Percentiles rank a stretch among this genome's conserved stretches.
Evolutionary conservation across 306 rosid species (phyloP).

Genomic region (Sophora flavescens): DNA sequence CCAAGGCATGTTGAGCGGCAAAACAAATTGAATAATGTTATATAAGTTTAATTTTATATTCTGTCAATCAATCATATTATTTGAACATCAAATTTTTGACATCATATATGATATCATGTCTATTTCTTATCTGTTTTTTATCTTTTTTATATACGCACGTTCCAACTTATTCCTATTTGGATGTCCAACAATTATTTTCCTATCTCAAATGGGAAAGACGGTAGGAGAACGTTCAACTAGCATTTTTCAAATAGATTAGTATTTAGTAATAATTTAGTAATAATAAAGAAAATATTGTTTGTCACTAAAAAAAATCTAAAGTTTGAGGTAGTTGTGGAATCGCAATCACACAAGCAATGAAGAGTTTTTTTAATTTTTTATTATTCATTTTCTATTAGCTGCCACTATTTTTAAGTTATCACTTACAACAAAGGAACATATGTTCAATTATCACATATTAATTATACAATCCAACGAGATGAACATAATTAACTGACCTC

Average conservation of each 20-base stretch:
- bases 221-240: not conserved
- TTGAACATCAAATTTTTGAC: too few relatives aligned
- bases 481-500: not conserved
- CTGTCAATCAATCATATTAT: too few relatives aligned
- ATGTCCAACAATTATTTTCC: too few relatives aligned
- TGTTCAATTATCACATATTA: constrained; percentile 24
- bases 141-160: too few relatives aligned
- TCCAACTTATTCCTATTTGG: too few relatives aligned
- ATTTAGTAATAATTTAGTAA: too few relatives aligned
- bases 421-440: constrained; percentile 31
- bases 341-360: constrained; percentile 50
- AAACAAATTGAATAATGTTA: not conserved
- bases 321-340: constrained; percentile 38
- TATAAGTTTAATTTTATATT: too few relatives aligned
- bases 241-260: constrained; percentile 6
- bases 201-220: not conserved
- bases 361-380: not conserved
- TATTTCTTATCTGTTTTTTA: too few relatives aligned
- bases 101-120: too few relatives aligned
- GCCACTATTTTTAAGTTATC: constrained; percentile 18
- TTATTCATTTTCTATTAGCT: constrained; percentile 8
- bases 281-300: constrained; percentile 17
- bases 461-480: not conserved
- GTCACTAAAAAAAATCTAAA: not conserved
- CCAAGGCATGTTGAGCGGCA: constrained; percentile 16